Percentiles rank a stretch among this genome's conserved stretches.
Evolutionary conservation across 2,329 filamentous ascomycete genomes (phyloP).

Genomic region (Dactylellina cionopaga): DNA sequence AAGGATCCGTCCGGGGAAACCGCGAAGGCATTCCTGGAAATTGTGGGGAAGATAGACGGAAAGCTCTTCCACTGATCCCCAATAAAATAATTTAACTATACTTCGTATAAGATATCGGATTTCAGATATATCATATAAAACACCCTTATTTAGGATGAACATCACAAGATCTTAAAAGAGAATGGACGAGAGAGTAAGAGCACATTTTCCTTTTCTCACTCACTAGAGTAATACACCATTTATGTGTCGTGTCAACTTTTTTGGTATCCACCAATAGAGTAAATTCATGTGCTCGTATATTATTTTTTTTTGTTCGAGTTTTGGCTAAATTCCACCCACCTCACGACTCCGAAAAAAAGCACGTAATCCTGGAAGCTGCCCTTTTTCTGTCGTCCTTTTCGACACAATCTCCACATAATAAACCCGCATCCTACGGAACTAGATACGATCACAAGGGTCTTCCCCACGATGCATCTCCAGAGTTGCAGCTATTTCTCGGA

Average conservation of each 20-base stretch:
- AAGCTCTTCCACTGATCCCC: conserved; percentile 46
- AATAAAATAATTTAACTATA: conserved; percentile 2
- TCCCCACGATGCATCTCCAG: conserved; percentile 44
- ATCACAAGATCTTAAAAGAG: conserved; percentile 23
- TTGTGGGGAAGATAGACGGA: conserved; percentile 69
- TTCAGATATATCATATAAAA: conserved; percentile 16
- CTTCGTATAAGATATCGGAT: conserved; percentile 8
- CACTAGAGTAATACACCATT: too few relatives aligned
- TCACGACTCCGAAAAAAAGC: conserved; percentile 44
- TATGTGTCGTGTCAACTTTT: conserved; percentile 32
- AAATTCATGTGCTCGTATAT: conserved; percentile 28
- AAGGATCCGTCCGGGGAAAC: conserved; percentile 80
- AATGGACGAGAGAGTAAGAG: too few relatives aligned
- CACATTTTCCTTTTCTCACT: too few relatives aligned
- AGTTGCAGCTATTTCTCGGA: conserved; percentile 46
- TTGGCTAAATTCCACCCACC: conserved; percentile 51
- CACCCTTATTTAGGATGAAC: neutral
- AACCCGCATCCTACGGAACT: conserved; percentile 19
- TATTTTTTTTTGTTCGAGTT: conserved; percentile 5
- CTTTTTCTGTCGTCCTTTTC: too few relatives aligned
- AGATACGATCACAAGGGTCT: conserved; percentile 37
- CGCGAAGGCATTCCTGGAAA: conserved; percentile 75
- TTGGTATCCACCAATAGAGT: too few relatives aligned
- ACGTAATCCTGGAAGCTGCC: neutral
- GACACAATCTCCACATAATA: conserved; percentile 13